phyloP scores from a whole-genome alignment of 73 alveolate species.

The Effrenium voratum region DNA sequence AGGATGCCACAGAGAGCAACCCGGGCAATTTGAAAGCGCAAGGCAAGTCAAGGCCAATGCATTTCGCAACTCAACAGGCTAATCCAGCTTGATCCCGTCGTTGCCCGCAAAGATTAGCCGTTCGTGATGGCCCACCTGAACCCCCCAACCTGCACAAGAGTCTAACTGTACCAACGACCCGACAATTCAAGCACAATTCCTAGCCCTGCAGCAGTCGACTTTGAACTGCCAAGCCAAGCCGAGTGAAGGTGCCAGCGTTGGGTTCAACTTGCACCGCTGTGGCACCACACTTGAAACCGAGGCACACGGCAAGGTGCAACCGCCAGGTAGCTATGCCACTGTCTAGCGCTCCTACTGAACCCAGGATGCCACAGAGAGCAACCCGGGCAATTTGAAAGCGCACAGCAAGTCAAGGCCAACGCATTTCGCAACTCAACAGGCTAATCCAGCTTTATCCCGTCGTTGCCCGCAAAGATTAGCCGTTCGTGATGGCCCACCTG shows the following conservation, averaged over 20 bases:
- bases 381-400: slow-evolving; percentile 1
- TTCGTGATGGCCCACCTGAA: not conserved
- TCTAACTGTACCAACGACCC: not conserved
- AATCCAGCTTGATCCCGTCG: too few relatives aligned
- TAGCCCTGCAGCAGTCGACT: not conserved
- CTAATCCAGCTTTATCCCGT: not conserved
- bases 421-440: not conserved
- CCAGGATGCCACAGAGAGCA: not conserved
- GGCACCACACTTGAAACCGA: slow-evolving; percentile 18
- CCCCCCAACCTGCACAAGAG: not conserved
- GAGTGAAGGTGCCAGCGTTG: not conserved
- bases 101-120: too few relatives aligned
- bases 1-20: not conserved
- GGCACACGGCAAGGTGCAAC: slow-evolving; percentile 1
- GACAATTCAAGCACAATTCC: not conserved
- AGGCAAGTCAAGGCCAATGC: not conserved
- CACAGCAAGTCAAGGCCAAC: not conserved
- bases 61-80: not conserved
- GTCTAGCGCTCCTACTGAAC: slow-evolving; percentile 6
- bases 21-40: slow-evolving; percentile 39
- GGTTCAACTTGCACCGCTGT: not conserved
- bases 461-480: not conserved
- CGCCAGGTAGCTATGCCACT: slow-evolving; percentile 26
- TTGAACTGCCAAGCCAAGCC: not conserved
- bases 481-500: not conserved